Evolutionary conservation across 108 stramenopile species (phyloP).

Genomic region (Stephanodiscus triporus): DNA sequence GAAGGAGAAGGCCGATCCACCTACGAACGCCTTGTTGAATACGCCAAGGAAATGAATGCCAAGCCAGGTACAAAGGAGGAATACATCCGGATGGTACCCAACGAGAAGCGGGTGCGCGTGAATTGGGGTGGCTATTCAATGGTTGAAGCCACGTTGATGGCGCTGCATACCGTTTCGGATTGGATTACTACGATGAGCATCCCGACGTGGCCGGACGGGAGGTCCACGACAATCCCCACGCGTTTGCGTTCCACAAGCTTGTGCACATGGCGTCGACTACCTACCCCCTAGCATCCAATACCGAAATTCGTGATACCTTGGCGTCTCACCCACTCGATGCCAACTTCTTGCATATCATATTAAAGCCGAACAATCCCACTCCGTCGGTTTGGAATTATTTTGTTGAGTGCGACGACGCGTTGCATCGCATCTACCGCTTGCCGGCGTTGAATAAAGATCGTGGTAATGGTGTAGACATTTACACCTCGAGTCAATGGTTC

Average conservation of each 20-base stretch:
- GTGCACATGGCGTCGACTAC: constrained; percentile 88
- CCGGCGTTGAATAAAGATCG: constrained; percentile 59
- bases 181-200: constrained; percentile 57
- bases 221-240: constrained; percentile 36
- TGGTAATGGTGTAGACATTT: constrained; percentile 73
- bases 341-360: constrained; percentile 80
- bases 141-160: constrained; percentile 93
- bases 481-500: constrained; percentile 94
- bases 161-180: constrained; percentile 54
- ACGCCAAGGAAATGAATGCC: constrained; percentile 56
- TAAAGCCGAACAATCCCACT: constrained; percentile 70
- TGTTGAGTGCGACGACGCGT: constrained; percentile 93
- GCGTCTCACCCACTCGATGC: constrained; percentile 85
- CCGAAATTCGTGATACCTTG: constrained; percentile 81
- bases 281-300: constrained; percentile 92
- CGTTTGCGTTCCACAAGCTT: constrained; percentile 80
- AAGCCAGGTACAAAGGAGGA: constrained; percentile 25
- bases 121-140: constrained; percentile 96
- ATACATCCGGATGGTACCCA: constrained; percentile 67
- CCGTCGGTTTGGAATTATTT: constrained; percentile 88
- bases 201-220: constrained; percentile 43
- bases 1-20: constrained; percentile 75
- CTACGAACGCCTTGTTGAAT: constrained; percentile 61
- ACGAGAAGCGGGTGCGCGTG: constrained; percentile 79
- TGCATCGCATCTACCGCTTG: constrained; percentile 92